Evolutionary conservation across 257 asterid species (phyloP).

Genomic region (Solanum paucissectum): DNA sequence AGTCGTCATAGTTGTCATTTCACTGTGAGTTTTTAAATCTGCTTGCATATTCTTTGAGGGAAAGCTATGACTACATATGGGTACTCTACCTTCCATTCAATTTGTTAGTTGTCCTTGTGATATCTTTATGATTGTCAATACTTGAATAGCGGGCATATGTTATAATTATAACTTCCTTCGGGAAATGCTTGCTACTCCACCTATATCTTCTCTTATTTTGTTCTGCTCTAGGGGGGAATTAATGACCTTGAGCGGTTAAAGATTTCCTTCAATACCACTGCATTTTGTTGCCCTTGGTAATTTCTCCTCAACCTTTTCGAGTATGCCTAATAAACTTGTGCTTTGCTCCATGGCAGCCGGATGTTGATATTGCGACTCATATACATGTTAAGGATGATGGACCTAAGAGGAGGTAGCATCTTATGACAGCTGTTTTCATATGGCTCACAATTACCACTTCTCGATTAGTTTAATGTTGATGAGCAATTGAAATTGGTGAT

Average conservation of each 20-base stretch:
- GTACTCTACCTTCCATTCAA: neutral
- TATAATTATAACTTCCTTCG: neutral
- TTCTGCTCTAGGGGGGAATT: neutral
- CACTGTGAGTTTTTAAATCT: neutral
- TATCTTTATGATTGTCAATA: neutral
- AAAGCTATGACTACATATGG: neutral
- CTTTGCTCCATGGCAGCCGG: slow-evolving; percentile 34
- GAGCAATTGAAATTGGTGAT: neutral
- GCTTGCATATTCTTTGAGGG: neutral
- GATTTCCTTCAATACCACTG: neutral
- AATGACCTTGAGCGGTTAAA: neutral
- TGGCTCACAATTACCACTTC: neutral
- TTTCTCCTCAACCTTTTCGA: neutral
- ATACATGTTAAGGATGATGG: slow-evolving; percentile 84
- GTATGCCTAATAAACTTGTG: neutral
- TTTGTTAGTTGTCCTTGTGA: neutral
- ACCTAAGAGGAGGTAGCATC: slow-evolving; percentile 60
- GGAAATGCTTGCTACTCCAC: neutral
- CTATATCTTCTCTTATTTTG: neutral
- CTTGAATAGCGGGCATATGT: neutral
- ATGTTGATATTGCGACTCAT: slow-evolving; percentile 75
- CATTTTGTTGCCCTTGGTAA: neutral
- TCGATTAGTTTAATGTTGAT: neutral
- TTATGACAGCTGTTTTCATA: neutral
- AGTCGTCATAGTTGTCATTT: neutral